Evolutionary conservation across 1,284 basidiomycete species (phyloP).

Genomic region (Boletellus deceptivus): DNA sequence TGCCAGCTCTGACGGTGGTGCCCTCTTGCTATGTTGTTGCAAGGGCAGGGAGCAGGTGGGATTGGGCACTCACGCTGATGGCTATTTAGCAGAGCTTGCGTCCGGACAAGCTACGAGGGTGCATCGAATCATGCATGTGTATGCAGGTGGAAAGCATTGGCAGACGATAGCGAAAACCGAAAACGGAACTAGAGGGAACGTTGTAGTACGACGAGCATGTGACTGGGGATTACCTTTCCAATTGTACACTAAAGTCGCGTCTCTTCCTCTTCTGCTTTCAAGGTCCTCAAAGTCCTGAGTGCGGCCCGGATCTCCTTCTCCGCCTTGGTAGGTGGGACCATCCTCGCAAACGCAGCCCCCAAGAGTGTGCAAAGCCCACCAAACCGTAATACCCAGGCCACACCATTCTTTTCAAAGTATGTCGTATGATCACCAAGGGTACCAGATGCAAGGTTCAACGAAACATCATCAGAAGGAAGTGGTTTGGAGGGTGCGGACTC

Average conservation of each 20-base stretch:
- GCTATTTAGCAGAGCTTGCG: constrained; percentile 14
- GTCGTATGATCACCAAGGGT: constrained; percentile 45
- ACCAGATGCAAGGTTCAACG: constrained; percentile 5
- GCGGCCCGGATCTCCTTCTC: constrained; percentile 85
- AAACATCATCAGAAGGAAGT: constrained; percentile 21
- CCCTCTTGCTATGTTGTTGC: constrained; percentile 52
- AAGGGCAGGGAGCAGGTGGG: constrained; percentile 46
- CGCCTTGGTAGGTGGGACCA: constrained; percentile 82
- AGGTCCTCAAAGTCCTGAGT: constrained; percentile 73
- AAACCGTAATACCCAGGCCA: constrained; percentile 92
- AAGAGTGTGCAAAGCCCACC: constrained; percentile 81
- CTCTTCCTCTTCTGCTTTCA: constrained; percentile 54
- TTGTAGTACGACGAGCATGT: constrained; percentile 11
- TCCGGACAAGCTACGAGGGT: not conserved
- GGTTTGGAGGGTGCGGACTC: constrained; percentile 40
- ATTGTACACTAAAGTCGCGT: constrained; percentile 35
- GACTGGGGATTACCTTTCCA: not conserved
- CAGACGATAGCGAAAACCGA: constrained; percentile 1
- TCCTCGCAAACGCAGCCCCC: constrained; percentile 73
- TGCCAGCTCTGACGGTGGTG: constrained; percentile 51
- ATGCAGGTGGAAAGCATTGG: not conserved
- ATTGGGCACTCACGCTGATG: constrained; percentile 51
- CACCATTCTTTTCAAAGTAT: constrained; percentile 80
- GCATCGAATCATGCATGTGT: constrained; percentile 11
- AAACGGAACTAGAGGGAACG: constrained; percentile 7